Evolutionary conservation across 1,284 basidiomycete genomes (phyloP), one percentile per base, ranked within the genome.

Genomic region (Xerocomus nothofagi): DNA sequence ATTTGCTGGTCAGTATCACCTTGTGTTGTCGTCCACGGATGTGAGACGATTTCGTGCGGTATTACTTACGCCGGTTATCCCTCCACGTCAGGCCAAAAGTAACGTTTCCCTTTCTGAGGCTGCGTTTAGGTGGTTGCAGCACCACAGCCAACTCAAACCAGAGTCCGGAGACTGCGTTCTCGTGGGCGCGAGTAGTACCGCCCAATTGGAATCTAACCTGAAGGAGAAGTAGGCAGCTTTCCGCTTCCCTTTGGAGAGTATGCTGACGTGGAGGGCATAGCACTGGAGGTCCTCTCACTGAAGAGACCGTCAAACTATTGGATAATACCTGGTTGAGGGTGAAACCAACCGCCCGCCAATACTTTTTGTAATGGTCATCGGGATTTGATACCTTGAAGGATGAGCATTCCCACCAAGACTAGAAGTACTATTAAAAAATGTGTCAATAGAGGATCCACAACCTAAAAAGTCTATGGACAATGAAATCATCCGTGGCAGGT

Each of bases 261-360:
- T 11, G 15, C 29, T 44, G 20, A 44, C 26, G 23, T 12, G 29
- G 26, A 20, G 8, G 24, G 4, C 14, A 34, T 51, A 68, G 64
- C 51, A 73, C 74, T 61, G 76, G 78, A 56, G 78, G 76, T 0
- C 76, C 77, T 9, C 66, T 82, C 17, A 74, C 77, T 1, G 68
- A 77, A 27, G 74, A 77, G 11, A 70, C 79, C 10, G 58, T 76
- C 37, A 58, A 71, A 47, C 65, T 72, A 8, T 57, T 79, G 26
- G 73, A 79, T 40, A 66, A 72, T 43, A 72, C 76, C 7, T 60
- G 48, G 58, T 29, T 43, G 20, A 55, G 45, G 31, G 36, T 58
- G 29, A 61, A 57, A 36, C 42, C 43, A 0, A 38, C 15, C 12
- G 39, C 56, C 11, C 34, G 37, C 6, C 5, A 50, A 7, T 58